Conservation (phyloP, 2,329 filamentous ascomycete genomes). For the Penicillium psychrosexuale region DNA sequence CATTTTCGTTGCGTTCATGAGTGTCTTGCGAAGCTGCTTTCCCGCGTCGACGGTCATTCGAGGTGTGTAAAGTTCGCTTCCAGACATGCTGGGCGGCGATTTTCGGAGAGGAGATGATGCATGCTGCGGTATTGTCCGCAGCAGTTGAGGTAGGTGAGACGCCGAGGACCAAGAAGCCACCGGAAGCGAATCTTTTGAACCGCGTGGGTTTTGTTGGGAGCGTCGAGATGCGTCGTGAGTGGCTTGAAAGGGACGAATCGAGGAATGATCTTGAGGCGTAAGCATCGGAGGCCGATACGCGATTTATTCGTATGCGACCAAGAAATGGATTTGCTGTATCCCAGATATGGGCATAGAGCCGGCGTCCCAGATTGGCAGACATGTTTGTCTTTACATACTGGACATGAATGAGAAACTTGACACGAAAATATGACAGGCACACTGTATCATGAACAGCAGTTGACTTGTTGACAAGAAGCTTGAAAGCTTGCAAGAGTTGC, state of each 20-base stretch:
- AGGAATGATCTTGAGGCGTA: conserved; percentile 13
- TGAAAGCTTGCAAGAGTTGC: conserved; percentile 8
- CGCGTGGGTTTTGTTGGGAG: conserved; percentile 33
- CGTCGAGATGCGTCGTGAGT: conserved; percentile 19
- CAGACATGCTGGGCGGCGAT: conserved; percentile 31
- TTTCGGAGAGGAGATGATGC: conserved; percentile 31
- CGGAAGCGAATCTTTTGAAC: conserved; percentile 54
- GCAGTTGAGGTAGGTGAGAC: conserved; percentile 34
- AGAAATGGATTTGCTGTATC: conserved; percentile 36
- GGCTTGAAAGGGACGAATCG: conserved; percentile 13
- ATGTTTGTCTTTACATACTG: conserved; percentile 48
- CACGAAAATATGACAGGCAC: neutral
- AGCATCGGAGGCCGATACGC: conserved; percentile 16
- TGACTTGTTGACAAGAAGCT: conserved; percentile 9
- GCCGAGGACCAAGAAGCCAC: conserved; percentile 54
- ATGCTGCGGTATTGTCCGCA: conserved; percentile 34
- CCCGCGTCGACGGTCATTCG: conserved; percentile 19
- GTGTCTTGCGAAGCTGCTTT: conserved; percentile 16
- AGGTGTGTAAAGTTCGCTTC: conserved; percentile 34
- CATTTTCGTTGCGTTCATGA: conserved; percentile 16
- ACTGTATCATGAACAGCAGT: neutral
- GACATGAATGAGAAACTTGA: conserved; percentile 10
- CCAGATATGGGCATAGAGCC: conserved; percentile 47
- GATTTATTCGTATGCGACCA: conserved; percentile 28
- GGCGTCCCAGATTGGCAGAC: conserved; percentile 47